Conservation (phyloP, 2,329 filamentous ascomycete genomes). For the Onygenales sp. region DNA sequence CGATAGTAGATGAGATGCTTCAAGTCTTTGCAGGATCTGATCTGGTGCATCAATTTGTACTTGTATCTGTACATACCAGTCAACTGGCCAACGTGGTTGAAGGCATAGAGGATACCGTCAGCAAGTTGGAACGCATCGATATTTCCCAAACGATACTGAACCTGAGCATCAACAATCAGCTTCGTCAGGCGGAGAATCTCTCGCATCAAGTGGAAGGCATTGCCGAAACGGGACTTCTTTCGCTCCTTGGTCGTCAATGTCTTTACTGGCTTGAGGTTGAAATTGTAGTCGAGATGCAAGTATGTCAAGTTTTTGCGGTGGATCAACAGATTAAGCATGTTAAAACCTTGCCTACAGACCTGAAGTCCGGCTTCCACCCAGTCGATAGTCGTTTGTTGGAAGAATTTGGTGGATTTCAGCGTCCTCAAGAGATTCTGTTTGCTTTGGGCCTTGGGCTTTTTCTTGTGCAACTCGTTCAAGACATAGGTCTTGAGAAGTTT, state of each 20-base stretch:
- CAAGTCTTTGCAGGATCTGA: conserved; percentile 95
- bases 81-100: conserved; percentile 96
- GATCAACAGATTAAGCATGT: conserved; percentile 96
- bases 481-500: conserved; percentile 95
- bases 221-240: conserved; percentile 98
- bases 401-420: conserved; percentile 95
- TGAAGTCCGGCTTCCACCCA: conserved; percentile 99
- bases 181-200: conserved; percentile 94
- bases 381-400: conserved; percentile 98
- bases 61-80: conserved; percentile 99
- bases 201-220: conserved; percentile 97
- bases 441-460: conserved; percentile 88
- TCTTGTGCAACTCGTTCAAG: conserved; percentile 92
- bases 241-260: conserved; percentile 97
- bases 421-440: conserved; percentile 86
- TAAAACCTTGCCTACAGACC: conserved; percentile 96
- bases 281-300: conserved; percentile 97
- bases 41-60: conserved; percentile 99
- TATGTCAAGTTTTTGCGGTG: conserved; percentile 98
- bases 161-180: conserved; percentile 95
- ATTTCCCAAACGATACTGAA: conserved; percentile 93
- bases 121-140: conserved; percentile 98
- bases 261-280: conserved; percentile 98
- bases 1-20: conserved; percentile 99
- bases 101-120: conserved; percentile 97